phyloP scores from a whole-genome alignment of 306 rosid genomes.

The Geum urbanum region DNA sequence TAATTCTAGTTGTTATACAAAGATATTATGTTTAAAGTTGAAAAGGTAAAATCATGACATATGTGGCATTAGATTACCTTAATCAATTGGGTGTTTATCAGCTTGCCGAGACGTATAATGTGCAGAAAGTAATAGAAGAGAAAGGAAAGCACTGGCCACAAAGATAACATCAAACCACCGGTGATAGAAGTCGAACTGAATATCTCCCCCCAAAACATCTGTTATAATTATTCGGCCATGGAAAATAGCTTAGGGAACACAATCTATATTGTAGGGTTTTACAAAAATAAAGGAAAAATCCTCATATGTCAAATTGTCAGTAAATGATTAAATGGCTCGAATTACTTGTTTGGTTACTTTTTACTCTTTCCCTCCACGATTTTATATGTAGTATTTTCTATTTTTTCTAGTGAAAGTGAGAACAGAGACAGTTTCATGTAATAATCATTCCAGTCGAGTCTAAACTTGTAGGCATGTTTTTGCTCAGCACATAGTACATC shows the following conservation, averaged over 20 bases:
- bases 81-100: conserved; percentile 97
- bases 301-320: not conserved
- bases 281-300: not conserved
- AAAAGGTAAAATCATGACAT: conserved; percentile 14
- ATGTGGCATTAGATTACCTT: conserved; percentile 14
- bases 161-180: conserved; percentile 99
- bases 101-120: conserved; percentile 93
- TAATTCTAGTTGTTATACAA: not conserved
- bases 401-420: not conserved
- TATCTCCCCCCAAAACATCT: conserved; percentile 98
- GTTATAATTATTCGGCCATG: conserved; percentile 86
- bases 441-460: not conserved
- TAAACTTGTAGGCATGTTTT: conserved; percentile 1
- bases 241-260: conserved; percentile 5
- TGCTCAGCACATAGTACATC: not conserved
- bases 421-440: conserved; percentile 3
- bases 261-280: not conserved
- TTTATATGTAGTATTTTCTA: conserved; percentile 6
- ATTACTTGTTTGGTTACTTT: not conserved
- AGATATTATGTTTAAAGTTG: not conserved
- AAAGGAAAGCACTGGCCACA: conserved; percentile 97
- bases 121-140: conserved; percentile 88
- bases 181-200: conserved; percentile 96
- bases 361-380: not conserved
- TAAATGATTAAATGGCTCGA: not conserved